These are phyloP conservation scores for Oxytropis ochrocephala DNA, from an alignment of 306 rosid species.

Conservation along the genomic window DNA sequence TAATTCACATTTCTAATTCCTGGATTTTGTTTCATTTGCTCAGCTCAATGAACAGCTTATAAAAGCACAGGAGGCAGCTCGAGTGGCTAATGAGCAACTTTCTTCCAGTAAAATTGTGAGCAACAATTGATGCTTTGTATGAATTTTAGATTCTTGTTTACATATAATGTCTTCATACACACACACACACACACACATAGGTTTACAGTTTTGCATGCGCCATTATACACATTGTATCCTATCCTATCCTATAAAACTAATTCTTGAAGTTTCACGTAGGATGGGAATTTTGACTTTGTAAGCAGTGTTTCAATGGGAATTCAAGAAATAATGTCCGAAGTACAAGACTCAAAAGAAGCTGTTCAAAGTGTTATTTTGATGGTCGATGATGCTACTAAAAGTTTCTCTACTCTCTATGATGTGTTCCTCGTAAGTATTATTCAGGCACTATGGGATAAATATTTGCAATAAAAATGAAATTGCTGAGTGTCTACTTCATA, in stretches of 20 bases:
- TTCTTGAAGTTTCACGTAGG: conserved; percentile 44
- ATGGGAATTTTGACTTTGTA: conserved; percentile 40
- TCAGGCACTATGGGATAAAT: neutral
- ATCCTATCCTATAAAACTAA: conserved; percentile 17
- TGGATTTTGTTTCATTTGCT: conserved; percentile 8
- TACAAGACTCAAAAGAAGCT: conserved; percentile 49
- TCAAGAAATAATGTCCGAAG: conserved; percentile 52
- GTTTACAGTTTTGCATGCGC: neutral
- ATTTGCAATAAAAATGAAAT: neutral
- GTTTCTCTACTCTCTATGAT: conserved; percentile 44
- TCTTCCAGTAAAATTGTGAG: conserved; percentile 36
- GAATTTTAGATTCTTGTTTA: conserved; percentile 5
- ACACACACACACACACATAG: neutral
- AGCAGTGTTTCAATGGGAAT: conserved; percentile 42
- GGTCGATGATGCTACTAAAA: conserved; percentile 50
- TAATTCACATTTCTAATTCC: conserved; percentile 11
- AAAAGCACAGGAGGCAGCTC: conserved; percentile 59
- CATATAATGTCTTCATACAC: neutral
- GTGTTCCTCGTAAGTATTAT: conserved; percentile 55
- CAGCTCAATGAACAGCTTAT: conserved; percentile 71
- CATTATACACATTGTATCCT: neutral
- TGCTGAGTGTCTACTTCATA: neutral
- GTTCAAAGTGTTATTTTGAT: conserved; percentile 41
- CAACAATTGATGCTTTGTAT: conserved; percentile 11
- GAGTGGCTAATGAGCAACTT: conserved; percentile 49